Base-by-base conservation (phyloP, 2,329 filamentous ascomycete species). In the Coleophoma crateriformis region DNA sequence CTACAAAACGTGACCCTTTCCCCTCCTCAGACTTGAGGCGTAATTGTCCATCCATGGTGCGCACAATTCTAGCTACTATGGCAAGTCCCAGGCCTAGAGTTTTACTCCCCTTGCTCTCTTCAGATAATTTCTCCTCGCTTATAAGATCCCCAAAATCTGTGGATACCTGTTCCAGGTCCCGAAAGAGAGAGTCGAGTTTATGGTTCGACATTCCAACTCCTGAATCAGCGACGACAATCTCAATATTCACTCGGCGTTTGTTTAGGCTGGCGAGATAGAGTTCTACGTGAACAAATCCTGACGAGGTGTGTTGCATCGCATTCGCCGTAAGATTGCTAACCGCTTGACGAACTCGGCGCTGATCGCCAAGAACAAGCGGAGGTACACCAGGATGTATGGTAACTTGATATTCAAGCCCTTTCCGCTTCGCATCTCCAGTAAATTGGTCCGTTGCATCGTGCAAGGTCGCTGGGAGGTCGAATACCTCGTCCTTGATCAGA, bases 21-120 rank as follows among this genome's bases (percentile, higher is more conserved):
- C 87, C 87, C 62, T 87, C 79, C 60, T 94, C 88, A 0, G 90
- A 95, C 60, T 90, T 92, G 1, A 96, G 70, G 2, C 89, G 82
- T 32, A 96, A 68, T 61, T 95, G 90, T 0, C 90, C 91, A 51
- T 92, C 85, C 88, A 95, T 94, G 61, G 90, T 95, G n/a, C 84
- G 81, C 33, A 96, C 77, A 34, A 90, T 88, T 35, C 90, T 81
- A 14, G 88, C 87, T n/a, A 95, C 90, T 12, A 95, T 76, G 0
- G 90, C 90, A n/a, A 96, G 75, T 0, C 90, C 91, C 10, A 96
- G 76, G 0, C 91, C 91, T 1, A 95, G 68, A 0, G 82, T 83
- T 10, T 71, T 69, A 47, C 71, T 71, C 7, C 68, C 61, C 3
- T 65, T 61, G 35, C 15, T 38, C 15, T 63, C 50, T 38, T 67